Evolutionary conservation across 306 rosid species (phyloP).

Genomic region (Fragaria nilgerrensis): DNA sequence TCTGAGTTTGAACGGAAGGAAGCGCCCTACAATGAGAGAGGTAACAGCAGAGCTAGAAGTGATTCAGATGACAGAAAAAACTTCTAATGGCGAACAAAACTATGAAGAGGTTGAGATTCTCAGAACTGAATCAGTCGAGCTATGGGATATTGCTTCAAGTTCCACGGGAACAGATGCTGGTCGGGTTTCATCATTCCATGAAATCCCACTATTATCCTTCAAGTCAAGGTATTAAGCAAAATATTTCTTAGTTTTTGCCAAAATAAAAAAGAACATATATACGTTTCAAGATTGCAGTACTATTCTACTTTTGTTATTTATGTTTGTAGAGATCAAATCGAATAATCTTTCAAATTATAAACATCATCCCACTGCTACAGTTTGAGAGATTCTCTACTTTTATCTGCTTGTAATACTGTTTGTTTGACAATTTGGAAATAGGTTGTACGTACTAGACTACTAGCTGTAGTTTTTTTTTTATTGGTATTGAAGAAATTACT

Average conservation of each 20-base stretch:
- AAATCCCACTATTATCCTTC: neutral
- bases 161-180: neutral
- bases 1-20: constrained; percentile 37
- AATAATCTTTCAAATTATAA: too few species aligned
- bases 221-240: neutral
- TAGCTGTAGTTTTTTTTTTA: too few species aligned
- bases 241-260: neutral
- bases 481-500: too few species aligned
- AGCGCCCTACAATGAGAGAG: constrained; percentile 46
- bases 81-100: neutral
- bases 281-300: neutral
- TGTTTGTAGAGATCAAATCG: too few species aligned
- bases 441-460: too few species aligned
- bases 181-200: neutral
- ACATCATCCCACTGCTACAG: too few species aligned
- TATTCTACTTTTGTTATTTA: too few species aligned
- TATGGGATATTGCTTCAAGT: constrained; percentile 1
- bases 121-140: neutral
- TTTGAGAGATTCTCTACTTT: too few species aligned
- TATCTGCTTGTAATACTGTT: too few species aligned
- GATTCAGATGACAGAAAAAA: neutral
- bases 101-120: neutral
- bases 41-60: constrained; percentile 29
- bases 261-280: too few species aligned
- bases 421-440: too few species aligned